A percentile compares a stretch with the other conserved stretches of the same genome.
phyloP scores from a whole-genome alignment of 768 basidiomycete species.

The Tricholoma saponaceum region DNA sequence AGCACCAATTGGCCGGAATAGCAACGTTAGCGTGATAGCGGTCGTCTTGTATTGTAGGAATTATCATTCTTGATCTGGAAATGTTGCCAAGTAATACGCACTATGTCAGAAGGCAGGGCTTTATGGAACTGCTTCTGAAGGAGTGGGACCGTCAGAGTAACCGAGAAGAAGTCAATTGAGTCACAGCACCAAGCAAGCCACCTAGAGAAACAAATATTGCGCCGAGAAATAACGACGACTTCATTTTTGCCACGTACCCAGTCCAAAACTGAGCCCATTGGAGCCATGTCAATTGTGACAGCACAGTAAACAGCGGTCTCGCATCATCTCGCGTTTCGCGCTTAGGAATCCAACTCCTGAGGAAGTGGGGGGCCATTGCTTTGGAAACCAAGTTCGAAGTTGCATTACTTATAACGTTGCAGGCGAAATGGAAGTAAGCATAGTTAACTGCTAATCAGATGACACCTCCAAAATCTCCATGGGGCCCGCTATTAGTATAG shows the following conservation, averaged over 20 bases:
- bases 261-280: constrained; percentile 59
- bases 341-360: constrained; percentile 41
- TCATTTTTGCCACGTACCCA: constrained; percentile 31
- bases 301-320: constrained; percentile 39
- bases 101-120: constrained; percentile 32
- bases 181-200: constrained; percentile 27
- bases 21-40: too few species aligned
- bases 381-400: not conserved
- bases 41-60: not conserved
- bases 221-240: not conserved
- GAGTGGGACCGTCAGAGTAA: constrained; percentile 19
- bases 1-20: constrained; percentile 86
- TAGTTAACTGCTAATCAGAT: not conserved
- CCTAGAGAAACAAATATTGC: constrained; percentile 6
- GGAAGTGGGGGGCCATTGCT: constrained; percentile 47
- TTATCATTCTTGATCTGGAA: not conserved
- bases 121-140: constrained; percentile 20
- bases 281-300: constrained; percentile 41
- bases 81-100: constrained; percentile 12
- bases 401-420: not conserved
- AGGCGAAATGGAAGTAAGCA: not conserved
- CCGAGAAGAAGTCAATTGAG: constrained; percentile 26
- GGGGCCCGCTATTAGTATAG: not conserved
- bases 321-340: constrained; percentile 35
- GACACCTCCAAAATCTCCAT: not conserved